Percentiles rank a stretch among this genome's conserved stretches.
Evolutionary conservation across 768 basidiomycete genomes (phyloP).

Genomic region (Leucocoprinus leucothites): DNA sequence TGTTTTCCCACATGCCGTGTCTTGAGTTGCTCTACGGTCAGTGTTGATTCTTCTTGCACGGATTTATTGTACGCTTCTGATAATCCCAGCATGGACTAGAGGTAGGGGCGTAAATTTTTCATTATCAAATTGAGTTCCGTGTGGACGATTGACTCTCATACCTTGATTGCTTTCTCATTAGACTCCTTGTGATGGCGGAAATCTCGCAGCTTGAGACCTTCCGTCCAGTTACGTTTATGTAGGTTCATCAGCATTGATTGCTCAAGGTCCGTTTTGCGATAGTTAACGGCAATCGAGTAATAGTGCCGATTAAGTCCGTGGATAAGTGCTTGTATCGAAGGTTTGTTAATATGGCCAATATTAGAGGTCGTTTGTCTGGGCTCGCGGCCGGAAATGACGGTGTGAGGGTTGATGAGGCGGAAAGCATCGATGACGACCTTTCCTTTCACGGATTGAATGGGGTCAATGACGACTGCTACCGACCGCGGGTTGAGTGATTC

Average conservation of each 20-base stretch:
- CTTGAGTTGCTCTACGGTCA: slow-evolving; percentile 90
- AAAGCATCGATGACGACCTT: slow-evolving; percentile 99
- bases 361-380: slow-evolving; percentile 97
- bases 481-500: slow-evolving; percentile 91
- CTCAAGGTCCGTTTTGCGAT: slow-evolving; percentile 97
- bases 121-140: slow-evolving; percentile 13
- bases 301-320: slow-evolving; percentile 98
- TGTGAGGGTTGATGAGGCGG: slow-evolving; percentile 90
- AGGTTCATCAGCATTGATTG: slow-evolving; percentile 99
- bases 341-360: slow-evolving; percentile 98
- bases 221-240: slow-evolving; percentile 99
- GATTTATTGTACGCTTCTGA: slow-evolving; percentile 97
- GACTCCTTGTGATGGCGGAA: slow-evolving; percentile 84
- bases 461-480: slow-evolving; percentile 96
- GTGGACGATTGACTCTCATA: slow-evolving; percentile 30
- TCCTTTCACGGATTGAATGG: slow-evolving; percentile 97
- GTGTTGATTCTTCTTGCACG: slow-evolving; percentile 96
- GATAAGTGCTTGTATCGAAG: slow-evolving; percentile 97
- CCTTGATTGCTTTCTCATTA: slow-evolving; percentile 96
- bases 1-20: slow-evolving; percentile 97
- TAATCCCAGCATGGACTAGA: slow-evolving; percentile 86
- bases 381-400: slow-evolving; percentile 88
- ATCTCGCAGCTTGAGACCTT: slow-evolving; percentile 89
- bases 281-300: slow-evolving; percentile 96
- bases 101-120: slow-evolving; percentile 13